A percentile compares a stretch with the other conserved stretches of the same genome.
These are phyloP conservation scores for Macrolepiota dolichaula DNA, from an alignment of 768 basidiomycete species.

Conservation along the genomic window DNA sequence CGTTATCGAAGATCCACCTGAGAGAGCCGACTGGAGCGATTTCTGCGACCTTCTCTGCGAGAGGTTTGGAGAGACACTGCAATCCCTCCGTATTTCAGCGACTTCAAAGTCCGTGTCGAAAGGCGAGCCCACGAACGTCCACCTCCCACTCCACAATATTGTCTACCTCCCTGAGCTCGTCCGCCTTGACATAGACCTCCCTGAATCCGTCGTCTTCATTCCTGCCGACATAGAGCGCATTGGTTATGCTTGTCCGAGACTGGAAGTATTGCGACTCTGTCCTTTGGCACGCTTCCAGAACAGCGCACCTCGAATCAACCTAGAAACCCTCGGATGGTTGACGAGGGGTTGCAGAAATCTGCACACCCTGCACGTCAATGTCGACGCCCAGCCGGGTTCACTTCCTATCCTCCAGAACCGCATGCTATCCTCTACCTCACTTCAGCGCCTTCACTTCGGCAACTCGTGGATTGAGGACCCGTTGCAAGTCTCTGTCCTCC, in stretches of 20 bases:
- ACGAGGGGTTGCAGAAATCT: constrained; percentile 55
- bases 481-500: constrained; percentile 65
- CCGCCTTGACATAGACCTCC: constrained; percentile 75
- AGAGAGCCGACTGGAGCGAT: constrained; percentile 72
- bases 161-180: constrained; percentile 48
- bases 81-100: constrained; percentile 59
- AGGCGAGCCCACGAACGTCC: constrained; percentile 55
- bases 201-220: constrained; percentile 68
- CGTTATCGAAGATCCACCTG: constrained; percentile 76
- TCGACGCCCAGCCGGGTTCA: constrained; percentile 51
- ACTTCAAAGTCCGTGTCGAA: constrained; percentile 68
- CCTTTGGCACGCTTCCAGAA: constrained; percentile 64
- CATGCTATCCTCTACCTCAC: constrained; percentile 56
- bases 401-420: constrained; percentile 43
- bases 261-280: constrained; percentile 68
- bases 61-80: constrained; percentile 55
- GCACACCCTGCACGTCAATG: constrained; percentile 62
- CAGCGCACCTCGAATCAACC: constrained; percentile 48
- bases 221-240: constrained; percentile 57
- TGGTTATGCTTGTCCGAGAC: constrained; percentile 59
- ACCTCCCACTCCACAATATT: constrained; percentile 60
- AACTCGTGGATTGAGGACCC: constrained; percentile 72
- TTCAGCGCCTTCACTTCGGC: constrained; percentile 70
- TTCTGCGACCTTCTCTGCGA: constrained; percentile 62
- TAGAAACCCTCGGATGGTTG: constrained; percentile 62